Conservation (phyloP, 2,329 filamentous ascomycete genomes). For the Cladosporium sp. region DNA sequence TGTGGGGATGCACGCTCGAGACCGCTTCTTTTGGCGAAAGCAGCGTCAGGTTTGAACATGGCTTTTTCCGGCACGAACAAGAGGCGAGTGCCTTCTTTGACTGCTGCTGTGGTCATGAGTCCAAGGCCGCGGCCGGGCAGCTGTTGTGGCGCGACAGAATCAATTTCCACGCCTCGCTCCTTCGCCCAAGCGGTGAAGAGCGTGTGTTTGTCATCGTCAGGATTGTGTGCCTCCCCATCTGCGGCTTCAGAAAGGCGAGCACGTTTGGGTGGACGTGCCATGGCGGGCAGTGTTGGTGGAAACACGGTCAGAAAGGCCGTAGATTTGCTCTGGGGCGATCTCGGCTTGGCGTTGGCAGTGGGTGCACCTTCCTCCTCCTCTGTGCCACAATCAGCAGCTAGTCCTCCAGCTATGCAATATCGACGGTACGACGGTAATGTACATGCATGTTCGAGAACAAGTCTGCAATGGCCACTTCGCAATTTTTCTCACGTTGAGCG, state of each 20-base stretch:
- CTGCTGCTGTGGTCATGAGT: constrained; percentile 63
- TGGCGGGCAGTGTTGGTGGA: not conserved
- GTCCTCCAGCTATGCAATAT: too few species aligned
- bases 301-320: not conserved
- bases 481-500: too few species aligned
- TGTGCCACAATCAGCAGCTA: not conserved
- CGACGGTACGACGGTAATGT: too few species aligned
- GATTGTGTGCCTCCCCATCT: not conserved
- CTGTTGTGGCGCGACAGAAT: constrained; percentile 61
- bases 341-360: not conserved
- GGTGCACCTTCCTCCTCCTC: not conserved
- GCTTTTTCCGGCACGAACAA: constrained; percentile 61
- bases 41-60: constrained; percentile 61
- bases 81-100: constrained; percentile 60
- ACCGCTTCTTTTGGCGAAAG: constrained; percentile 41
- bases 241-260: not conserved
- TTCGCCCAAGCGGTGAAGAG: constrained; percentile 66
- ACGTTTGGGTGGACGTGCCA: constrained; percentile 2
- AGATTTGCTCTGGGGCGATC: not conserved
- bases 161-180: constrained; percentile 60
- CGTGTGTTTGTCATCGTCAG: constrained; percentile 35
- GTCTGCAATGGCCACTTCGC: too few species aligned
- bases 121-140: constrained; percentile 74
- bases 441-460: too few species aligned
- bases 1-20: constrained; percentile 43